Percentiles rank a stretch among this genome's conserved stretches.
Evolutionary conservation across 2,329 filamentous ascomycete genomes (phyloP).

Genomic region (Clathrospora elynae): DNA sequence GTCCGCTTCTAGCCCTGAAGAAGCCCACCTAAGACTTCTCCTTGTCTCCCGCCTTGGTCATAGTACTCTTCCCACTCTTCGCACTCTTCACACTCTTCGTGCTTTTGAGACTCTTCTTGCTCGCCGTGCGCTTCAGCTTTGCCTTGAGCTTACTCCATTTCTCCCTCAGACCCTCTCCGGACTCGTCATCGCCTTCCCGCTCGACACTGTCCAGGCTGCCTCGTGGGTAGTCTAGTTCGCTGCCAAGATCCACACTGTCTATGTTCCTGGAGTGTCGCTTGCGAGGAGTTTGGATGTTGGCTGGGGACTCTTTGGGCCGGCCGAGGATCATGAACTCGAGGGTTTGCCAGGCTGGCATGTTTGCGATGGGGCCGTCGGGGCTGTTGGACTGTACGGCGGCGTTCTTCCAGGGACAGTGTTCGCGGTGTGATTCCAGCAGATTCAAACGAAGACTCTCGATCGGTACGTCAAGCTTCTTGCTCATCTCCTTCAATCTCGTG

Average conservation of each 20-base stretch:
- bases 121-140: constrained; percentile 40
- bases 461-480: constrained; percentile 38
- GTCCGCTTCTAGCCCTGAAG: too few relatives aligned
- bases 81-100: constrained; percentile 40
- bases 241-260: constrained; percentile 35
- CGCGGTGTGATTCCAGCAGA: constrained; percentile 46
- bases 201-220: constrained; percentile 29
- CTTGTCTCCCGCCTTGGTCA: constrained; percentile 5
- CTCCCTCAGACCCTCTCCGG: constrained; percentile 28
- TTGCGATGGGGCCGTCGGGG: constrained; percentile 35
- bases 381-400: constrained; percentile 40
- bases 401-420: constrained; percentile 52
- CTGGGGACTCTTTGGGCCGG: constrained; percentile 15
- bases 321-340: constrained; percentile 42
- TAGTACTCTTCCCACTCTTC: constrained; percentile 28
- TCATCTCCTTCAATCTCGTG: constrained; percentile 41
- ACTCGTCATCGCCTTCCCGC: constrained; percentile 17
- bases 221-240: constrained; percentile 25
- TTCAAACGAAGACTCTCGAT: constrained; percentile 43
- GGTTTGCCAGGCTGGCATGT: constrained; percentile 46
- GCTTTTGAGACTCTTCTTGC: constrained; percentile 44
- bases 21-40: constrained; percentile 15
- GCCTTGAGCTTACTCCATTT: constrained; percentile 47
- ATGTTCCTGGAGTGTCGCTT: constrained; percentile 17
- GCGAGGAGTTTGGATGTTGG: constrained; percentile 2